A percentile compares a stretch with the other conserved stretches of the same genome.
Conservation (phyloP, 2,329 filamentous ascomycete species). For the Venturia effusa region DNA sequence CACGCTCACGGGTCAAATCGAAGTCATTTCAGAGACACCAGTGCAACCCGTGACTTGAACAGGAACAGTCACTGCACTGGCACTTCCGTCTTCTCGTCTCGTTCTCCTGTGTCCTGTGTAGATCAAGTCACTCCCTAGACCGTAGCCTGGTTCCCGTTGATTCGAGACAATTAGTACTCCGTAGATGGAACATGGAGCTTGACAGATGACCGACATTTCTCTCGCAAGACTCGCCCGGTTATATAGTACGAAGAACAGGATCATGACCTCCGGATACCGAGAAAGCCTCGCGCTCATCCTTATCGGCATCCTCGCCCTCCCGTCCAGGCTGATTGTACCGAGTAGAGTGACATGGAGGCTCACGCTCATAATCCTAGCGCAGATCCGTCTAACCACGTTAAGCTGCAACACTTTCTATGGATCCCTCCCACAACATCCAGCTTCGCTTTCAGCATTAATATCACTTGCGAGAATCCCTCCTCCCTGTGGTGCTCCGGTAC, state of each 20-base stretch:
- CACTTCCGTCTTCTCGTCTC: too few species aligned
- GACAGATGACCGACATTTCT: neutral
- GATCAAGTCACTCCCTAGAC: neutral
- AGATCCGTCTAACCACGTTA: neutral
- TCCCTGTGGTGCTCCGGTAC: neutral
- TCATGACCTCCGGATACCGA: too few species aligned
- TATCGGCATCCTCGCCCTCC: neutral
- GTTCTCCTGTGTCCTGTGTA: neutral
- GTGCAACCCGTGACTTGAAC: neutral
- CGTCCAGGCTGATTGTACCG: neutral
- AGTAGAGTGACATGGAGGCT: too few species aligned
- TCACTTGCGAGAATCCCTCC: neutral
- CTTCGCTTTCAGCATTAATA: neutral
- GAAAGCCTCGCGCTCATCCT: too few species aligned
- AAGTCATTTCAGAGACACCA: constrained; percentile 3
- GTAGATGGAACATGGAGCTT: neutral
- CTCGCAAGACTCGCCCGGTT: too few species aligned
- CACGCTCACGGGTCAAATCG: neutral
- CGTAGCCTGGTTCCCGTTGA: neutral
- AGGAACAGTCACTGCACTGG: neutral
- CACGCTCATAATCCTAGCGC: neutral
- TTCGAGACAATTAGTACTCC: neutral
- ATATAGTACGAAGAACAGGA: too few species aligned
- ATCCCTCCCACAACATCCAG: neutral
- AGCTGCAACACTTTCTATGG: neutral